A percentile compares a stretch with the other conserved stretches of the same genome.
Conservation (phyloP, 176 grass and related monocot species). For the Carex parvula region DNA sequence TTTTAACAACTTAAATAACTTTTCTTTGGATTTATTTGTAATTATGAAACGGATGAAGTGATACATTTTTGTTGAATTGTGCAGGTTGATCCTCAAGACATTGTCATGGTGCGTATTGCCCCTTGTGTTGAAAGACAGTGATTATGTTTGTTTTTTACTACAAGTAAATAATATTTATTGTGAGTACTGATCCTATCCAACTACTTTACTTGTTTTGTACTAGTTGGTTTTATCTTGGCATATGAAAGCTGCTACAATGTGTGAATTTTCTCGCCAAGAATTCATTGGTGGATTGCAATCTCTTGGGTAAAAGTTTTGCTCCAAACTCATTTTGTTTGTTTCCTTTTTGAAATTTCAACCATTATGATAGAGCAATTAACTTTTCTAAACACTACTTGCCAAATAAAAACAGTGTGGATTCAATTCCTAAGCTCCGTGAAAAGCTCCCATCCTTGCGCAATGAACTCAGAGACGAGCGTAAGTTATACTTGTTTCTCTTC, state of each 20-base stretch:
- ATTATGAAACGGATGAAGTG: background rate
- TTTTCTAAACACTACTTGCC: conserved; percentile 19
- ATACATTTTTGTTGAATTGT: conserved; percentile 36
- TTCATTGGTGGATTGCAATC: conserved; percentile 88
- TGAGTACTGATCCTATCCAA: background rate
- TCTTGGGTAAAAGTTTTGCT: conserved; percentile 57
- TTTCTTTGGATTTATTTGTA: conserved; percentile 17
- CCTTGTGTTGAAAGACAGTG: conserved; percentile 17
- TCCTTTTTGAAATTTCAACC: conserved; percentile 8
- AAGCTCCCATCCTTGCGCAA: conserved; percentile 79
- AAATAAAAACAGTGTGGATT: conserved; percentile 76
- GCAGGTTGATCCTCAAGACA: conserved; percentile 97
- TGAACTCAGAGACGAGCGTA: conserved; percentile 94
- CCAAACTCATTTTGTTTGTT: background rate
- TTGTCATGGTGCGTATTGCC: conserved; percentile 75
- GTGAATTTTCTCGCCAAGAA: conserved; percentile 92
- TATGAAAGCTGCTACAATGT: conserved; percentile 99
- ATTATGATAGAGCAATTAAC: background rate
- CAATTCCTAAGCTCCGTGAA: conserved; percentile 77
- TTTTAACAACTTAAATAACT: conserved; percentile 10
- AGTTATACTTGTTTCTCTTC: conserved; percentile 28
- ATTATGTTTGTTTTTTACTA: conserved; percentile 1
- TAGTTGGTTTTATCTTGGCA: conserved; percentile 99
- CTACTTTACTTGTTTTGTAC: conserved; percentile 23
- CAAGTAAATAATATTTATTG: background rate